These are phyloP conservation scores for Penicillium cosmopolitanum DNA, from an alignment of 495 filamentous ascomycete genomes.

Conservation along the genomic window DNA sequence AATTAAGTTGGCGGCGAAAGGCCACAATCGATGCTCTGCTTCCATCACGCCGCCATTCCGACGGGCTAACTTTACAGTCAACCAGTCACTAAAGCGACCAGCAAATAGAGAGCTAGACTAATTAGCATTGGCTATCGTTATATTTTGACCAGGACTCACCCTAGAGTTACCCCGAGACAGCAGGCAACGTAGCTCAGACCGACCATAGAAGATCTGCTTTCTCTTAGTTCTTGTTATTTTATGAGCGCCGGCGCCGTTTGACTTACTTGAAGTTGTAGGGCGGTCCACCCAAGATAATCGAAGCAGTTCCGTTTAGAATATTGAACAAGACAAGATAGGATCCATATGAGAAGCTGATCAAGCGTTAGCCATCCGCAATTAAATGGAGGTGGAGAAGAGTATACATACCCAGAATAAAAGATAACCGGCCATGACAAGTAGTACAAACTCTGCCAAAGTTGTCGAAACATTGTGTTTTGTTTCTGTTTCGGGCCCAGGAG, in stretches of 20 bases:
- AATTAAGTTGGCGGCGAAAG: slow-evolving; percentile 57
- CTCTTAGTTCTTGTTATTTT: slow-evolving; percentile 8
- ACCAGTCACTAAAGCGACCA: slow-evolving; percentile 61
- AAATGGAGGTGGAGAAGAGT: not conserved
- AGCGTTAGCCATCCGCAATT: slow-evolving; percentile 10
- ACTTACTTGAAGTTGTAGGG: slow-evolving; percentile 59
- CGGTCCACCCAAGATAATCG: slow-evolving; percentile 56
- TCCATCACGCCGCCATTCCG: slow-evolving; percentile 66
- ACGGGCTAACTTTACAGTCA: slow-evolving; percentile 60
- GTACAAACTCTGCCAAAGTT: slow-evolving; percentile 42
- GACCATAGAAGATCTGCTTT: slow-evolving; percentile 56
- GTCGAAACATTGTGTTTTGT: slow-evolving; percentile 55
- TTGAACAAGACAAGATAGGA: slow-evolving; percentile 68
- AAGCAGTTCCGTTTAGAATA: slow-evolving; percentile 66
- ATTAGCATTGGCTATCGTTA: not conserved
- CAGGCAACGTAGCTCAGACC: slow-evolving; percentile 64
- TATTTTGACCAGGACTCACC: slow-evolving; percentile 30
- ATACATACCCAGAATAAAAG: slow-evolving; percentile 59
- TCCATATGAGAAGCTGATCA: slow-evolving; percentile 60
- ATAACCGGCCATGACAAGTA: slow-evolving; percentile 64
- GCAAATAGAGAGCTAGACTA: slow-evolving; percentile 46
- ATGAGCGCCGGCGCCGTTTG: slow-evolving; percentile 18
- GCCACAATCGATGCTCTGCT: slow-evolving; percentile 66
- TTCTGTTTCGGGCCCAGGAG: slow-evolving; percentile 49
- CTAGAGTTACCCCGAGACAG: slow-evolving; percentile 56